Conservation (phyloP, 495 filamentous ascomycete genomes). For the Hypoxylon intermedium region DNA sequence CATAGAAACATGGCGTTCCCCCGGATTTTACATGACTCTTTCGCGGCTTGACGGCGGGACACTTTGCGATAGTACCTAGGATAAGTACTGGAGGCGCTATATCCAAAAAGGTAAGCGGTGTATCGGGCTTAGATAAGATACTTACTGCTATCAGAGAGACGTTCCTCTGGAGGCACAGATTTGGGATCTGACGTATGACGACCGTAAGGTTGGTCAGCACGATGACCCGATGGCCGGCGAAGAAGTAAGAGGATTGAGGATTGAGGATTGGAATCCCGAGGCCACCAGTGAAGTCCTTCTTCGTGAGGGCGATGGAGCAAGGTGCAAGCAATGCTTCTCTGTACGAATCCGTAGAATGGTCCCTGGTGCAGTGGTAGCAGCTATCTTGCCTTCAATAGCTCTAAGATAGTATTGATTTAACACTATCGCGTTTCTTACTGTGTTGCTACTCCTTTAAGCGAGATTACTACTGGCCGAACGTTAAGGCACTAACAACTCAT, state of each 20-base stretch:
- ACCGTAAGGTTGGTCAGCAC: conserved; percentile 11
- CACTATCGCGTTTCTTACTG: conserved; percentile 13
- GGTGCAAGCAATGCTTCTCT: too few species aligned
- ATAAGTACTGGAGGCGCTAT: too few species aligned
- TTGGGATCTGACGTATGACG: neutral
- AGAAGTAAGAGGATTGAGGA: conserved; percentile 1
- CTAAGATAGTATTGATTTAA: conserved; percentile 1
- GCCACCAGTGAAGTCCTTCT: neutral
- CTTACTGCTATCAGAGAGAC: conserved; percentile 5
- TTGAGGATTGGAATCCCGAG: conserved; percentile 2
- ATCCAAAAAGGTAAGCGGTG: conserved; percentile 3
- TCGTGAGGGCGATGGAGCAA: too few species aligned
- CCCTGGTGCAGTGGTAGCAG: too few species aligned
- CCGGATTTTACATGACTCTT: too few species aligned
- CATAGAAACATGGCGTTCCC: too few species aligned
- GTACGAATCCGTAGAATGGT: too few species aligned
- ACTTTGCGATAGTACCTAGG: neutral
- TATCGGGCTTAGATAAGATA: conserved; percentile 6
- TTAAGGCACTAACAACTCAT: conserved; percentile 33
- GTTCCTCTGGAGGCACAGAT: neutral
- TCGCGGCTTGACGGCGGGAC: neutral
- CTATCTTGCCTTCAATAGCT: too few species aligned
- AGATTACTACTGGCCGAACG: conserved; percentile 16
- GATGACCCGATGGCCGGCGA: conserved; percentile 32
- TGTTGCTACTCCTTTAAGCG: neutral